Evolutionary conservation across 1,284 basidiomycete genomes (phyloP).

Genomic region (Cutaneotrichosporon mucoides): DNA sequence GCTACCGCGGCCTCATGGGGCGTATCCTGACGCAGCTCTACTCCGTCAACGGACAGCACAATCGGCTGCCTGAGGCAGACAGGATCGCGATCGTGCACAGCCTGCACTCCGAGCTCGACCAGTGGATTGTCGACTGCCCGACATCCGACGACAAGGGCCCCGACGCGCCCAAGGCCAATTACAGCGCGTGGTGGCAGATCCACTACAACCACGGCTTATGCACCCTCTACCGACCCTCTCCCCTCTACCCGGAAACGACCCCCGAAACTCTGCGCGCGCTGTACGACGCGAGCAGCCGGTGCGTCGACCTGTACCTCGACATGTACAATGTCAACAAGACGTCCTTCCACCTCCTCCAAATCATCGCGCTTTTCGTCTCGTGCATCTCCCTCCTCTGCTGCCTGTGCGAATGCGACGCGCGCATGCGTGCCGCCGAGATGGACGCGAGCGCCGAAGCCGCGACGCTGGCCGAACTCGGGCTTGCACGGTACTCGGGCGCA

Average conservation of each 20-base stretch:
- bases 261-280: conserved; percentile 22
- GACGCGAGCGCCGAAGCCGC: neutral
- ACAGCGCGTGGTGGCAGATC: conserved; percentile 27
- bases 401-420: conserved; percentile 32
- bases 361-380: conserved; percentile 28
- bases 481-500: conserved; percentile 11
- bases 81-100: conserved; percentile 19
- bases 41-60: conserved; percentile 25
- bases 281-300: conserved; percentile 22
- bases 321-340: conserved; percentile 28
- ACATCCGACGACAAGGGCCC: conserved; percentile 6
- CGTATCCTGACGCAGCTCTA: conserved; percentile 25
- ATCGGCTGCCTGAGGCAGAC: conserved; percentile 23
- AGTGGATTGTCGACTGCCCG: conserved; percentile 22
- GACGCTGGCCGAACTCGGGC: conserved; percentile 13
- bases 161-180: conserved; percentile 16
- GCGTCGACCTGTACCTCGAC: conserved; percentile 31
- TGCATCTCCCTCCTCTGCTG: conserved; percentile 35
- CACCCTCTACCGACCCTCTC: conserved; percentile 32
- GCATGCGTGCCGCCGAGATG: conserved; percentile 12
- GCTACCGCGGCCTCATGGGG: conserved; percentile 28
- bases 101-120: conserved; percentile 24
- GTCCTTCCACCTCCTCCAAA: conserved; percentile 32
- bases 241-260: conserved; percentile 27
- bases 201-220: conserved; percentile 30